Evolutionary conservation across 768 basidiomycete species (phyloP).

Genomic region (Leccinum longicurvipes): DNA sequence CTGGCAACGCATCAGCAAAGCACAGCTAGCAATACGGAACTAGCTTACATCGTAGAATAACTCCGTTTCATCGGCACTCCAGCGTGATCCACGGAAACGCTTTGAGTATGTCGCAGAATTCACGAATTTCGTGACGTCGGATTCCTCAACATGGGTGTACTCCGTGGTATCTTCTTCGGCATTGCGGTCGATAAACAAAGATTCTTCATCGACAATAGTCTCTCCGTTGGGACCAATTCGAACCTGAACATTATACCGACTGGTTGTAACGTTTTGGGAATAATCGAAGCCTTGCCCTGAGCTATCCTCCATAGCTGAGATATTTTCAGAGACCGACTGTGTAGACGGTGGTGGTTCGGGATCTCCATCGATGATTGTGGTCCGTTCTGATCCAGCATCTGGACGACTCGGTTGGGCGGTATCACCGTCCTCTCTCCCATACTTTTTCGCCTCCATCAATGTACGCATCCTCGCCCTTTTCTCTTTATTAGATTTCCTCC

Average conservation of each 20-base stretch:
- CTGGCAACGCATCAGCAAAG: constrained; percentile 38
- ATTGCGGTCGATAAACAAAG: constrained; percentile 72
- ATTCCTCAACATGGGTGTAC: constrained; percentile 79
- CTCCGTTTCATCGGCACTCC: constrained; percentile 90
- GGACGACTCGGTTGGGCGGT: constrained; percentile 19
- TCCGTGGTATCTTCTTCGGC: constrained; percentile 65
- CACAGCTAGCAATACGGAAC: not conserved
- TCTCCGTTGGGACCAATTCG: constrained; percentile 86
- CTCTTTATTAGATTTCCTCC: constrained; percentile 69
- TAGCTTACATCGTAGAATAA: constrained; percentile 74
- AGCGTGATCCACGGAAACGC: constrained; percentile 76
- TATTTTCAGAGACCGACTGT: constrained; percentile 15
- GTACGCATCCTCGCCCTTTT: constrained; percentile 61
- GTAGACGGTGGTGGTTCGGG: constrained; percentile 15
- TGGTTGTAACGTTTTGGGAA: constrained; percentile 56
- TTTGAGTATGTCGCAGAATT: constrained; percentile 82
- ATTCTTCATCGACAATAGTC: constrained; percentile 83
- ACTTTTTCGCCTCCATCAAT: constrained; percentile 71
- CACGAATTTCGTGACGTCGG: constrained; percentile 79
- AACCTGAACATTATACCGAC: constrained; percentile 80
- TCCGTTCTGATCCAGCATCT: constrained; percentile 9
- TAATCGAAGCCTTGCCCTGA: constrained; percentile 70
- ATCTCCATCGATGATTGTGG: not conserved
- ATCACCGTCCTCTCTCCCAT: constrained; percentile 55
- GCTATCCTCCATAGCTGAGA: constrained; percentile 34